A percentile compares a stretch with the other conserved stretches of the same genome.
These are phyloP conservation scores for Cyclocybe cylindracea DNA, from an alignment of 768 basidiomycete species.

Conservation along the genomic window DNA sequence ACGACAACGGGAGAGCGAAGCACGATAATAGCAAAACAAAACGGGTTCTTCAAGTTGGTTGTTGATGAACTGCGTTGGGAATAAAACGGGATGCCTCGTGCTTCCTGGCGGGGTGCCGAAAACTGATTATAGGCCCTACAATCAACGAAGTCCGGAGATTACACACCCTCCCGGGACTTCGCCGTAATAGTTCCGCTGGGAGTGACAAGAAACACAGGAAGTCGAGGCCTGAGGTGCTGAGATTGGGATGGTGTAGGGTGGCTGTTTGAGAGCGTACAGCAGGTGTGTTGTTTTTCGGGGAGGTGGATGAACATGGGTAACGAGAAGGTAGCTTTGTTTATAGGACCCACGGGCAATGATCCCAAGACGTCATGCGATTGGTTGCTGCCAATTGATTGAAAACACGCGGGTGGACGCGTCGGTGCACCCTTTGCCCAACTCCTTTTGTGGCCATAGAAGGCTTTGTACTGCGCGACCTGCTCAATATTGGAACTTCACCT, in stretches of 20 bases:
- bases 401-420: conserved; percentile 29
- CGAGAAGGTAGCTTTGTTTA: background rate
- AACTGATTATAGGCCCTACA: conserved; percentile 30
- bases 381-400: conserved; percentile 1
- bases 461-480: conserved; percentile 14
- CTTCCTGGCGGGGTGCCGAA: conserved; percentile 34
- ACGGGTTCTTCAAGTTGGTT: conserved; percentile 27
- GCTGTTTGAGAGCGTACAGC: too few relatives aligned
- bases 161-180: conserved; percentile 28
- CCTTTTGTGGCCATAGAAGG: conserved; percentile 18
- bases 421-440: conserved; percentile 37
- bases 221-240: too few relatives aligned
- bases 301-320: conserved; percentile 1
- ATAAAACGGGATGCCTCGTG: conserved; percentile 43
- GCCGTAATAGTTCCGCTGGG: conserved; percentile 28
- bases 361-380: conserved; percentile 2
- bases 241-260: too few relatives aligned
- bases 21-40: conserved; percentile 33
- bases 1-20: conserved; percentile 21
- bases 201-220: too few relatives aligned
- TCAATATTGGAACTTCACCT: conserved; percentile 6
- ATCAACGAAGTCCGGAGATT: conserved; percentile 20
- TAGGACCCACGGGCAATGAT: conserved; percentile 1
- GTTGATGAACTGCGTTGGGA: conserved; percentile 33
- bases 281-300: conserved; percentile 2